Base-by-base conservation (phyloP, 805 yeast species). In the Candida montana region DNA sequence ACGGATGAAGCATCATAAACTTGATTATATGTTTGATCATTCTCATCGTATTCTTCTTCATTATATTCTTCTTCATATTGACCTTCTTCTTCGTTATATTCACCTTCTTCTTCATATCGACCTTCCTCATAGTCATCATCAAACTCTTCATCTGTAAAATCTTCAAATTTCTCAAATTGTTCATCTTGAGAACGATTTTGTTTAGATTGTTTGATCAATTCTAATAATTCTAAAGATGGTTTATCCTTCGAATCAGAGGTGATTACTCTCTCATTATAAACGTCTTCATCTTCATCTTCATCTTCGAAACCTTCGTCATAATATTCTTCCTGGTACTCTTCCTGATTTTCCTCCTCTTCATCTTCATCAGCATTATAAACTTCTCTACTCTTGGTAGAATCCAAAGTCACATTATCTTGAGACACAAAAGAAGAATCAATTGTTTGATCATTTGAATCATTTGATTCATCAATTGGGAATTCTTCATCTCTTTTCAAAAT, bases 121-220 rank as follows among this genome's bases (percentile, higher is more conserved):
- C 24, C 24, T 7, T 21, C 24, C 6, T 21, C 9, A 9, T 21
- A 7, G 12, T 26, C 29, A 26, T 47, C 41, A 5, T 45, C 37
- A 20, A 42, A 39, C 16, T 56, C 59, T 21, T 52, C 54, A 15
- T 56, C 58, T 2, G 49, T 46, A 35, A 42, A 40, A 10, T 51
- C 54, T 34, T 57, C 61, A 32, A 55, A 55, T 1, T 47, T 27
- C 32, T 54, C 59, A 26, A 35, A 52, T 10, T 50, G 53, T 12
- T 40, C 51, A 18, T 10, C 21, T 34, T 46, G 18, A 13, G 38
- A 9, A 18, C 37, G 24, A 7, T 21, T 32, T 6, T 38, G 26
- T 27, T 37, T 46, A 5, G 57, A 41, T 21, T 50, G 20, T 33
- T 44, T 47, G 30, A 57, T 57, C 36, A 55, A 29, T 1, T 39